A percentile compares a stretch with the other conserved stretches of the same genome.
These are phyloP conservation scores for Hericium erinaceus DNA, from an alignment of 768 basidiomycete species.

Conservation along the genomic window DNA sequence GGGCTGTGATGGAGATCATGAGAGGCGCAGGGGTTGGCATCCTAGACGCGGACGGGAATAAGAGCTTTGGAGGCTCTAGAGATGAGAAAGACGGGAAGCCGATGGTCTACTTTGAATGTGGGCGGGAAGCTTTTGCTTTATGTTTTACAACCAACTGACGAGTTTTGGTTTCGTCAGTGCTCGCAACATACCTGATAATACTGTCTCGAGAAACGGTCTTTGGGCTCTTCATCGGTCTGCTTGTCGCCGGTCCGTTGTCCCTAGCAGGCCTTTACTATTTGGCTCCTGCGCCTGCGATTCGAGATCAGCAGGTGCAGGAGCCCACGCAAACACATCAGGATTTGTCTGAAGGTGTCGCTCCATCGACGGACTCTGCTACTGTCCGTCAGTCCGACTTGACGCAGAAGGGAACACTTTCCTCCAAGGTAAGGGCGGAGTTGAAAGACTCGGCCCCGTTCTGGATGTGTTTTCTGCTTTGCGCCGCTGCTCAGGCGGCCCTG, in stretches of 20 bases:
- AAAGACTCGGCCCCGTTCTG: slow-evolving; percentile 32
- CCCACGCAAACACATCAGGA: too few relatives aligned
- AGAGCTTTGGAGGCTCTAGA: slow-evolving; percentile 2
- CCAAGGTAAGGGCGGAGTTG: too few relatives aligned
- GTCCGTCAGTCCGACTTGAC: too few relatives aligned
- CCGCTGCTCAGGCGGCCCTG: slow-evolving; percentile 38
- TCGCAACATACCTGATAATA: slow-evolving; percentile 43
- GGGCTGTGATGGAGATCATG: slow-evolving; percentile 72
- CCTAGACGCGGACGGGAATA: slow-evolving; percentile 29
- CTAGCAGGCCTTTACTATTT: slow-evolving; percentile 30
- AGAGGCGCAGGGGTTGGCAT: slow-evolving; percentile 46
- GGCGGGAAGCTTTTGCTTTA: slow-evolving; percentile 16
- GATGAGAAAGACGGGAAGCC: slow-evolving; percentile 20
- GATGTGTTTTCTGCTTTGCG: slow-evolving; percentile 39
- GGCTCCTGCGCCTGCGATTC: background rate
- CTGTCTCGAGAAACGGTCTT: slow-evolving; percentile 44
- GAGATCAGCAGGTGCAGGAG: too few relatives aligned
- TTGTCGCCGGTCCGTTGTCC: slow-evolving; percentile 55
- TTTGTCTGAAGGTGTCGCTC: too few relatives aligned
- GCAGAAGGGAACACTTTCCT: too few relatives aligned
- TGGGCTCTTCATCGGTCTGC: slow-evolving; percentile 46
- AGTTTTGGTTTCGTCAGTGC: slow-evolving; percentile 34
- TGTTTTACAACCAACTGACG: background rate
- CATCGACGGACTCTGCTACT: too few relatives aligned
- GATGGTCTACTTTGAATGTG: slow-evolving; percentile 66